Percentiles rank a stretch among this genome's conserved stretches.
These are phyloP conservation scores for Erodium maritimum DNA, from an alignment of 345 rosid genomes.

Conservation along the genomic window DNA sequence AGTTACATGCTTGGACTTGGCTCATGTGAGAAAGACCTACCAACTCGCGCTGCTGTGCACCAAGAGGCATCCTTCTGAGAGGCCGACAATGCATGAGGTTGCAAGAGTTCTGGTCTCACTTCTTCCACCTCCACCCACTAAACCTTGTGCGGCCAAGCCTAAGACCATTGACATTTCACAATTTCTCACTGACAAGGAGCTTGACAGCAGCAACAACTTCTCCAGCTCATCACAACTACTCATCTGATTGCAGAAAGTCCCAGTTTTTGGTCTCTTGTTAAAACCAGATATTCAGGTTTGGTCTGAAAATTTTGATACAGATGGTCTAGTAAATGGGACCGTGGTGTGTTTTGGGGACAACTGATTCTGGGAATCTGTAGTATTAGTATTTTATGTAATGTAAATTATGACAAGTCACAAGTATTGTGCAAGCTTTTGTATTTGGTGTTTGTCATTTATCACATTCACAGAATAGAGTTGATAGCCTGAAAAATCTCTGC, in stretches of 20 bases:
- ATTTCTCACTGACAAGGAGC: conserved; percentile 28
- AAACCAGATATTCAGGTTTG: neutral
- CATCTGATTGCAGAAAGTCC: conserved; percentile 19
- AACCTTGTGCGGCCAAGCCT: conserved; percentile 16
- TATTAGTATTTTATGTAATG: neutral
- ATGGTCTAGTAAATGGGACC: neutral
- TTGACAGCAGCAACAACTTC: conserved; percentile 23
- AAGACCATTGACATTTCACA: conserved; percentile 38
- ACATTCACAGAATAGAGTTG: neutral
- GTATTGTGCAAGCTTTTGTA: no score
- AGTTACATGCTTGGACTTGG: conserved; percentile 58
- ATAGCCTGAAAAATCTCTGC: neutral
- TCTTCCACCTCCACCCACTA: conserved; percentile 38
- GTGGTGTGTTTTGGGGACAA: neutral
- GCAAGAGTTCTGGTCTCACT: conserved; percentile 56
- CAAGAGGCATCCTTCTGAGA: conserved; percentile 51
- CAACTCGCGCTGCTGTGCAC: conserved; percentile 79
- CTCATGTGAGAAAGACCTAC: conserved; percentile 54
- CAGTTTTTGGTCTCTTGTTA: neutral
- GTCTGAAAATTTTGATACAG: neutral
- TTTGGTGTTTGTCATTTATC: neutral
- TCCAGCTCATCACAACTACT: conserved; percentile 21
- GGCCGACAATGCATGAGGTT: conserved; percentile 92
- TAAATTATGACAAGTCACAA: no score
- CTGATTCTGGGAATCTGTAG: neutral